Percentiles rank a stretch among this genome's conserved stretches.
Conservation (phyloP, 2,329 filamentous ascomycete genomes). For the Neonectria ditissima region DNA sequence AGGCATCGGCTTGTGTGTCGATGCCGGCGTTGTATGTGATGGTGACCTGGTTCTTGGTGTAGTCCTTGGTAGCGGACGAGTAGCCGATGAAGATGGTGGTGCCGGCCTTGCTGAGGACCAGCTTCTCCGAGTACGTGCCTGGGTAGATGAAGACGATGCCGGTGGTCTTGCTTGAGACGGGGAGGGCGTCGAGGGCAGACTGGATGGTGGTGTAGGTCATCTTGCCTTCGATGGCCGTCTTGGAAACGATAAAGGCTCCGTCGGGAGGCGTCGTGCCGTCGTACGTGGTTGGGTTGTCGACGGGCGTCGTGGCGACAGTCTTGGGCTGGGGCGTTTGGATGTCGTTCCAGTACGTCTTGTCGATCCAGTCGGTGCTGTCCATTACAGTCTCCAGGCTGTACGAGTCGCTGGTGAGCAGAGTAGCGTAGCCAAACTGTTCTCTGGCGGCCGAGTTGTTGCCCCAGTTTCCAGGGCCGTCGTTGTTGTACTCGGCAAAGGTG, state of each 20-base stretch:
- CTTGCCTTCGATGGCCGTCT: conserved; percentile 36
- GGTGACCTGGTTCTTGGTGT: conserved; percentile 37
- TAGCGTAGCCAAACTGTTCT: conserved; percentile 35
- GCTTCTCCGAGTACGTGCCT: conserved; percentile 70
- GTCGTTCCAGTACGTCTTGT: conserved; percentile 36
- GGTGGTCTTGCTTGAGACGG: conserved; percentile 26
- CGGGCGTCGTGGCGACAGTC: conserved; percentile 24
- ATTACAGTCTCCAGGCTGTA: conserved; percentile 34
- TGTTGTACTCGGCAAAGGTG: conserved; percentile 68
- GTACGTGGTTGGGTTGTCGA: conserved; percentile 46
- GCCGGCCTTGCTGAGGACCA: conserved; percentile 29
- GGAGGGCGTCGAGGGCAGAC: conserved; percentile 42
- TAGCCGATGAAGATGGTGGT: conserved; percentile 38
- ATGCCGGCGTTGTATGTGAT: conserved; percentile 40
- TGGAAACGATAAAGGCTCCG: conserved; percentile 56
- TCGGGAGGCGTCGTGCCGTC: conserved; percentile 54
- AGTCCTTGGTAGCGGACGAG: conserved; percentile 41
- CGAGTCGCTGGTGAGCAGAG: conserved; percentile 34
- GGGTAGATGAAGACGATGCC: conserved; percentile 52
- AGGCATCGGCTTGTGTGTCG: conserved; percentile 37
- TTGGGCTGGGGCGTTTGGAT: conserved; percentile 39
- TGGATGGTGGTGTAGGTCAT: conserved; percentile 45
- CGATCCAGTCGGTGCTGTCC: conserved; percentile 43
- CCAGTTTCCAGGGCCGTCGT: conserved; percentile 59
- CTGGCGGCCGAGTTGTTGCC: conserved; percentile 38